Base-by-base conservation (phyloP, 129 eudicot genomes). In the Chrysanthemum seticuspe region DNA sequence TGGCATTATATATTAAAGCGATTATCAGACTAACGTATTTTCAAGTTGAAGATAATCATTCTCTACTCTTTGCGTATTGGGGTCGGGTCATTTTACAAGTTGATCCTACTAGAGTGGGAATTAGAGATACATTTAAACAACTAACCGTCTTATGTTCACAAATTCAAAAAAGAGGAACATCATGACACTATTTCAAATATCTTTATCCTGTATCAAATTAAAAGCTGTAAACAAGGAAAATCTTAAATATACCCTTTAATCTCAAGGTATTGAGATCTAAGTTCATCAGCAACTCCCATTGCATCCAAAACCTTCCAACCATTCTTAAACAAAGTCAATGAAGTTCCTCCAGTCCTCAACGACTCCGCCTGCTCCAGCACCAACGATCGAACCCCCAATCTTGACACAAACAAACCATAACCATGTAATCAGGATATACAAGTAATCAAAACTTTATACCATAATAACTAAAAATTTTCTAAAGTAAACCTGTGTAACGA, bases 241-340 rank as follows among this genome's bases (percentile, higher is more conserved):
- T 49, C 48, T 57, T 40, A 0, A 65, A 75, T 45, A 58, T 83
- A 94, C 98, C 98, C 99, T 90, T 88, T 84, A 78, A 90, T 78
- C 73, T 94, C 89, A 76, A 94, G 89, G 75, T 86, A 90, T 56
- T 94, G 94, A 14, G 74, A 71, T 55, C 99, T 85, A 25, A 94
- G 91, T 50, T 88, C 80, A 75, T 75, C 69, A 29, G 85, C 98
- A 80, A 94, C 97, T 48, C 97, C 98, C 79, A 90, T 72, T 1
- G 84, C 88, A 85, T 94, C 98, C 79, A 94, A 64, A 0, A 85
- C 93, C 70, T 83, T 87, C 98, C 98, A 94, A 19, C 97, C 98
- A 79, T 94, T 94, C 81, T 94, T 94, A 76, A 85, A 94, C 29
- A 94, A 84, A 45, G 99, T 90, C 55, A 94, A 76, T 5, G 99